Evolutionary conservation across 257 asterid genomes (phyloP), one percentile per base, ranked within the genome.

Genomic region (Ilex aquifolium): DNA sequence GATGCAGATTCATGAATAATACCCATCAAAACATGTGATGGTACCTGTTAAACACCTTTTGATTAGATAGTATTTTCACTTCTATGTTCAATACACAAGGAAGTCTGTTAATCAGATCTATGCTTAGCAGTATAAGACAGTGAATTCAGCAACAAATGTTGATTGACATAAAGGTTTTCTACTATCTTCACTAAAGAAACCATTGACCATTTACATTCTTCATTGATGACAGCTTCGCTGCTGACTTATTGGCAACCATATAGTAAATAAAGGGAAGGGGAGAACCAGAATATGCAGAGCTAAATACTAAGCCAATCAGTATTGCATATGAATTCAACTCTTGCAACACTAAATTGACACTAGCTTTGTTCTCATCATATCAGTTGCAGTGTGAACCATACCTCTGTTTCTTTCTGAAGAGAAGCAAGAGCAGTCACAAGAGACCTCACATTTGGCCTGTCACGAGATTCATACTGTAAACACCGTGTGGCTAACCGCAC

Each of bases 401-500:
- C 83, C 66, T 74, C 79, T 68, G 44, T 72, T 59, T 77, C 78
- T 59, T 64, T 80, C 44, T 77, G 83, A 64, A 77, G 80, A 56
- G 79, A 63, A 31, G 74, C 52, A 10, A 80, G 75, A 67, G 80
- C 69, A 57, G 76, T 57, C 36, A 74, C 69, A 58, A 80, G 75
- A 49, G 79, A 60, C 60, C 60, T 80, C 36, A 73, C 61, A 66
- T 53, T 77, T 61, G 86, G 86, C 67, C 83, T 72, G 13, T 80
- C 83, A 32, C 76, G 83, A 66, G 83, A 67, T 59, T 77, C 86
- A 51, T 69, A 72, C 57, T 74, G 86, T 61, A 80, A 72, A 69
- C 86, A 77, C 36, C 68, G 64, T 57, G 81, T 68, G 60, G 83
- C 86, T 57, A 74, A 63, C 27, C 61, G 71, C 50, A 80, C 75